Percentiles rank a stretch among this genome's conserved stretches.
Conservation (phyloP, 2,329 filamentous ascomycete species). For the Hypoxylon sp. region DNA sequence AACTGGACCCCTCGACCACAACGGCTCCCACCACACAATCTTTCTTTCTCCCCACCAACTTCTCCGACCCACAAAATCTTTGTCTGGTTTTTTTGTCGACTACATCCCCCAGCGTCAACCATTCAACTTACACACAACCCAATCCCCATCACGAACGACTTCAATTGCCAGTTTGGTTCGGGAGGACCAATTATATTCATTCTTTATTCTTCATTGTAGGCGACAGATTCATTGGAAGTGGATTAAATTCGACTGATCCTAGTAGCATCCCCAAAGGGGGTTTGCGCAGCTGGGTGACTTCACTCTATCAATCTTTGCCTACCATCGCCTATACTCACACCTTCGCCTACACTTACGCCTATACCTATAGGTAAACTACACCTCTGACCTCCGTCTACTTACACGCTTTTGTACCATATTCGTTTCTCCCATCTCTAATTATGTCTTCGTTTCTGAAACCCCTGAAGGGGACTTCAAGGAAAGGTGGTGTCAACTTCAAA, state of each 20-base stretch:
- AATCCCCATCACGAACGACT: conserved; percentile 15
- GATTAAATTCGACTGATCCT: conserved; percentile 6
- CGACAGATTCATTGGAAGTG: neutral
- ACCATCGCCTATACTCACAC: neutral
- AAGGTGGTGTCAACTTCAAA: conserved; percentile 58
- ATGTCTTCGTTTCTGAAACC: conserved; percentile 66
- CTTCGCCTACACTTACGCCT: neutral
- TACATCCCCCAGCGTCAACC: conserved; percentile 40
- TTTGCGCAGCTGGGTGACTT: conserved; percentile 24
- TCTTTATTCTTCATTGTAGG: neutral
- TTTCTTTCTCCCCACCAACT: conserved; percentile 15
- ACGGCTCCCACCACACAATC: conserved; percentile 11
- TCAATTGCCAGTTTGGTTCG: conserved; percentile 5
- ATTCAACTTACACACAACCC: conserved; percentile 32
- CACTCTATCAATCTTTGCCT: conserved; percentile 11
- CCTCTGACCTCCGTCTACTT: conserved; percentile 2
- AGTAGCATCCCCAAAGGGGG: conserved; percentile 26
- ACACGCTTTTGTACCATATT: conserved; percentile 25
- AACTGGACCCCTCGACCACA: conserved; percentile 32
- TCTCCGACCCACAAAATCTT: conserved; percentile 28
- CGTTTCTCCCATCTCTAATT: conserved; percentile 24
- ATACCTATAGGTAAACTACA: conserved; percentile 15
- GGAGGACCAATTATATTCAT: conserved; percentile 3
- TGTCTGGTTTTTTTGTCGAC: conserved; percentile 35
- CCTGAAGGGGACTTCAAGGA: conserved; percentile 54